Evolutionary conservation across 1,284 basidiomycete species (phyloP).

Genomic region (Rugosomyces carneus): DNA sequence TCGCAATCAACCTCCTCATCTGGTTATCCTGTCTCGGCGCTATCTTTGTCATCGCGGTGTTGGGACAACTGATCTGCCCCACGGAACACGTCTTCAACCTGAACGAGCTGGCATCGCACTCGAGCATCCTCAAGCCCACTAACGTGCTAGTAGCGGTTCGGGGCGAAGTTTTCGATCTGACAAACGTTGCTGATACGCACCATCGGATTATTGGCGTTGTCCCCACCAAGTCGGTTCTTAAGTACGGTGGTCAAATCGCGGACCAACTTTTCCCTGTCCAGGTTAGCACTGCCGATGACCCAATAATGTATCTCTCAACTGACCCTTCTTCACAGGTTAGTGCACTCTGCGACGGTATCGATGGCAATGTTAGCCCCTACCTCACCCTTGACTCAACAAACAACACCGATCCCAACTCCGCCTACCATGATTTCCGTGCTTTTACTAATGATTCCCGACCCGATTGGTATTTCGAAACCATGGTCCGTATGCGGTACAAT

Average conservation of each 20-base stretch:
- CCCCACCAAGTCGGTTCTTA: conserved; percentile 65
- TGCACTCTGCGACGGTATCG: conserved; percentile 87
- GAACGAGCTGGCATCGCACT: conserved; percentile 73
- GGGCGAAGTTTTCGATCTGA: conserved; percentile 90
- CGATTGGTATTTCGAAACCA: conserved; percentile 96
- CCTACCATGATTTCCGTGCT: conserved; percentile 94
- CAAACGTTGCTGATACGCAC: conserved; percentile 55
- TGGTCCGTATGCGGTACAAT: conserved; percentile 86
- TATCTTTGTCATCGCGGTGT: conserved; percentile 88
- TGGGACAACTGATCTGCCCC: conserved; percentile 90
- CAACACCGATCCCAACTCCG: conserved; percentile 72
- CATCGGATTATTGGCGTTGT: conserved; percentile 70
- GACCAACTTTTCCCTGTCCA: conserved; percentile 92
- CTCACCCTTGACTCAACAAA: conserved; percentile 79
- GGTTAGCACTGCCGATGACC: conserved; percentile 33
- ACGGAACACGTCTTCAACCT: conserved; percentile 87
- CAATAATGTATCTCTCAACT: neutral
- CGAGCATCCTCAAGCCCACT: conserved; percentile 55
- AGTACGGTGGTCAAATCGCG: conserved; percentile 79
- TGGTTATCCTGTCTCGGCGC: conserved; percentile 89
- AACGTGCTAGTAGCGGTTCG: conserved; percentile 81
- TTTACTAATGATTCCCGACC: conserved; percentile 85
- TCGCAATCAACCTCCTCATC: conserved; percentile 93
- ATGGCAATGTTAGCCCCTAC: conserved; percentile 79
- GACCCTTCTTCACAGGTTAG: conserved; percentile 54